Percentiles rank a stretch among this genome's conserved stretches.
These are phyloP conservation scores for Saccharomyces uvarum DNA, from an alignment of 1,139 yeast genomes.

Conservation along the genomic window DNA sequence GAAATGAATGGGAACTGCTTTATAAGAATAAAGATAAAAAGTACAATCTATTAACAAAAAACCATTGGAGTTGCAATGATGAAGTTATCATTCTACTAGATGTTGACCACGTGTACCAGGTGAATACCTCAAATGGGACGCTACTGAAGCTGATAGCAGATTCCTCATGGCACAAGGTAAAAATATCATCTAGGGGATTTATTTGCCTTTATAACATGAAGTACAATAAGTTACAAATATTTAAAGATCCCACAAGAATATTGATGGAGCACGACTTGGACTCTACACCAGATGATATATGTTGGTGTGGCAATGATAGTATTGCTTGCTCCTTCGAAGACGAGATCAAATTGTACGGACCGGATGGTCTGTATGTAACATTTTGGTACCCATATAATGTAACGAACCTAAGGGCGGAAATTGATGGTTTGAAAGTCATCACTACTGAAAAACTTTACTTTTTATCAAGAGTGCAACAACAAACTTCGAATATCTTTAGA, in stretches of 20 bases:
- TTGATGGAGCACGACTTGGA: slow-evolving; percentile 43
- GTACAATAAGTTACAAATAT: slow-evolving; percentile 44
- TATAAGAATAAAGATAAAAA: slow-evolving; percentile 14
- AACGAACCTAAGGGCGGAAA: slow-evolving; percentile 41
- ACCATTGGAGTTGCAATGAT: slow-evolving; percentile 25
- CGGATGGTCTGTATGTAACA: slow-evolving; percentile 45
- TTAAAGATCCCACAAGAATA: slow-evolving; percentile 42
- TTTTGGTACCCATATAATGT: slow-evolving; percentile 39
- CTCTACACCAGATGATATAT: slow-evolving; percentile 40
- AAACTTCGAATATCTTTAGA: slow-evolving; percentile 57
- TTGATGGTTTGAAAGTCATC: slow-evolving; percentile 66
- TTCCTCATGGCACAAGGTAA: slow-evolving; percentile 50
- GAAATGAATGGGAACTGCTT: slow-evolving; percentile 8
- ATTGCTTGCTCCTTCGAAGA: slow-evolving; percentile 49
- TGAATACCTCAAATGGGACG: slow-evolving; percentile 9
- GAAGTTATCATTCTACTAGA: slow-evolving; percentile 20
- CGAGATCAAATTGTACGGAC: slow-evolving; percentile 65
- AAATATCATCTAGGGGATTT: slow-evolving; percentile 55
- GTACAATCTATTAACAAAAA: slow-evolving; percentile 25
- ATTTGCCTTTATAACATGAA: slow-evolving; percentile 47
- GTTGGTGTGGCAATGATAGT: slow-evolving; percentile 87
- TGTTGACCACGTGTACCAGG: slow-evolving; percentile 16
- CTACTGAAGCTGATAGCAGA: slow-evolving; percentile 27
- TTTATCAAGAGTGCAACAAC: slow-evolving; percentile 54
- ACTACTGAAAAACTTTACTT: slow-evolving; percentile 55